Conservation (phyloP, 1,284 basidiomycete genomes). For the Boletus smithii region DNA sequence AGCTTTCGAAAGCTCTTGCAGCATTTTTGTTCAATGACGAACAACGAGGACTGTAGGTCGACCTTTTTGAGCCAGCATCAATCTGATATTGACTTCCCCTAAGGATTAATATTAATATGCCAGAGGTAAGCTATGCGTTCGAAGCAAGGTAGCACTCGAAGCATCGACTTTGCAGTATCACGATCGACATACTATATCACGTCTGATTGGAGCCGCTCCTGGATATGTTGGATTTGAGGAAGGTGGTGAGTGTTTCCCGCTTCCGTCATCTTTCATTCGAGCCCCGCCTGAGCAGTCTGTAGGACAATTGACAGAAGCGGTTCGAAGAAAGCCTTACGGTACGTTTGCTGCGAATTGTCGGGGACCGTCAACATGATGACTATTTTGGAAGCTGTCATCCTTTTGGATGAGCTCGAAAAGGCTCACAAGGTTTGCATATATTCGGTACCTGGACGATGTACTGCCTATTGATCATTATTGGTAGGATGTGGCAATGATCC, state of each 20-base stretch:
- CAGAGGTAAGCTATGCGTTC: constrained; percentile 45
- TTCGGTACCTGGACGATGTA: not conserved
- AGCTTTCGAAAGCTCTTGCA: constrained; percentile 84
- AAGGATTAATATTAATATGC: constrained; percentile 90
- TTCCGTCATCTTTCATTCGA: not conserved
- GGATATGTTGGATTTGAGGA: constrained; percentile 95
- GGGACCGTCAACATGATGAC: not conserved
- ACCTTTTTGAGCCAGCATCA: not conserved
- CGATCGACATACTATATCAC: constrained; percentile 86
- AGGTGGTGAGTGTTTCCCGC: constrained; percentile 48
- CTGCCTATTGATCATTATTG: not conserved
- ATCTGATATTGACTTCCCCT: not conserved
- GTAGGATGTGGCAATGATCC: constrained; percentile 84
- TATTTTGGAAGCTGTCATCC: constrained; percentile 56
- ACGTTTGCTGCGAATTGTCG: constrained; percentile 17
- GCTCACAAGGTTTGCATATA: constrained; percentile 64
- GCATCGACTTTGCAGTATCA: constrained; percentile 54
- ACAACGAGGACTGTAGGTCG: constrained; percentile 69
- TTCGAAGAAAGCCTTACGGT: constrained; percentile 81
- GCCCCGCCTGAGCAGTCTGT: not conserved
- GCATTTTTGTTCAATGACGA: constrained; percentile 88
- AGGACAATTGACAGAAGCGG: constrained; percentile 85
- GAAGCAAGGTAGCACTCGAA: not conserved
- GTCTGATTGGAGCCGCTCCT: constrained; percentile 87
- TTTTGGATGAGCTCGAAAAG: constrained; percentile 90